phyloP scores from a whole-genome alignment of 441 rosid genomes.

The Croton setiger region DNA sequence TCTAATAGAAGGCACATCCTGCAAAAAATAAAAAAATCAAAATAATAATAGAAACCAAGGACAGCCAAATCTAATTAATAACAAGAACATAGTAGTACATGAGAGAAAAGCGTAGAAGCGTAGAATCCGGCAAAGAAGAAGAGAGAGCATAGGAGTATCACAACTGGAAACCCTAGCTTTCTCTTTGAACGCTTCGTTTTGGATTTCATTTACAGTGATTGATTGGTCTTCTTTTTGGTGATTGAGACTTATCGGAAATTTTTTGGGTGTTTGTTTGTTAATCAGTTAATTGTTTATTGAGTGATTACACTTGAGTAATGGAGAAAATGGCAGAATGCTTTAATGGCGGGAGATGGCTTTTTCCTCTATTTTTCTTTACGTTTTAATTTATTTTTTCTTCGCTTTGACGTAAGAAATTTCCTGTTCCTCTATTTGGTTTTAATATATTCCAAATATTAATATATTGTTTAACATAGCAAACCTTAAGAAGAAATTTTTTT shows the following conservation, averaged over 20 bases:
- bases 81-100: neutral
- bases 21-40: conserved; percentile 19
- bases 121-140: conserved; percentile 68
- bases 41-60: conserved; percentile 8
- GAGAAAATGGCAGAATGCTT: conserved; percentile 10
- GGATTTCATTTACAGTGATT: conserved; percentile 43
- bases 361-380: neutral
- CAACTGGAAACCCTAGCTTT: conserved; percentile 49
- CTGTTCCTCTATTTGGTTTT: too few relatives aligned
- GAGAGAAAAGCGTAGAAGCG: conserved; percentile 48
- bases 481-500: too few relatives aligned
- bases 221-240: neutral
- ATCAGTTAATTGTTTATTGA: neutral
- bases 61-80: neutral
- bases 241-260: too few relatives aligned
- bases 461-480: too few relatives aligned
- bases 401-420: neutral
- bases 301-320: neutral
- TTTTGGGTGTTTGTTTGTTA: neutral
- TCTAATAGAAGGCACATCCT: conserved; percentile 53
- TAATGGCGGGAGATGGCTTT: conserved; percentile 6
- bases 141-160: conserved; percentile 42
- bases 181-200: conserved; percentile 50
- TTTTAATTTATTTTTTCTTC: neutral
- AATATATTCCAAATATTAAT: too few relatives aligned